phyloP scores from a whole-genome alignment of 805 yeast species.

The Candida namnaoensis region DNA sequence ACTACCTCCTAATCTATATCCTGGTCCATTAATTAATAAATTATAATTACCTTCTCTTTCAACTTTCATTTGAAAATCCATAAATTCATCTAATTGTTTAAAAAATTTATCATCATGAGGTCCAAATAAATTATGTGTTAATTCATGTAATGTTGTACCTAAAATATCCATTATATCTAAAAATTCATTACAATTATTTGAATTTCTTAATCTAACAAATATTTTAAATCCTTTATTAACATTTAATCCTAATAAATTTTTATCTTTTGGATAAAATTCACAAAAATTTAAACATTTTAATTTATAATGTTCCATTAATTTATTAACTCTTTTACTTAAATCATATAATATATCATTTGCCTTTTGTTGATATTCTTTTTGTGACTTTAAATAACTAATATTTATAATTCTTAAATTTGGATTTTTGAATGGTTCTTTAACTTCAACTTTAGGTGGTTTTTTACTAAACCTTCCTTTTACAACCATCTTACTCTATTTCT shows the following conservation, averaged over 20 bases:
- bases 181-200: conserved; percentile 42
- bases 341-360: conserved; percentile 54
- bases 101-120: conserved; percentile 76
- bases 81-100: conserved; percentile 50
- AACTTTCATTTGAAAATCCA: conserved; percentile 29
- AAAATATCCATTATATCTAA: conserved; percentile 56
- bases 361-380: conserved; percentile 22
- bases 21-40: conserved; percentile 33
- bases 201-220: conserved; percentile 58
- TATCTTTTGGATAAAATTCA: conserved; percentile 75
- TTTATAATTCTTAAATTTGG: conserved; percentile 19
- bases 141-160: conserved; percentile 84
- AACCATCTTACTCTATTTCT: conserved; percentile 6
- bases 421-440: conserved; percentile 14
- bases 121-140: conserved; percentile 72
- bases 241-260: conserved; percentile 67
- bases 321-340: conserved; percentile 64
- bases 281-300: conserved; percentile 60
- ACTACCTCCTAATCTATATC: conserved; percentile 33
- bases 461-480: conserved; percentile 10
- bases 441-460: conserved; percentile 6
- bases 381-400: conserved; percentile 38
- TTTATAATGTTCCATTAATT: conserved; percentile 61
- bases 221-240: conserved; percentile 73
- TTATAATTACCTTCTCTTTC: conserved; percentile 12